phyloP scores from a whole-genome alignment of 192 early-diverging fungal genomes.

The Coemansia sp. region DNA sequence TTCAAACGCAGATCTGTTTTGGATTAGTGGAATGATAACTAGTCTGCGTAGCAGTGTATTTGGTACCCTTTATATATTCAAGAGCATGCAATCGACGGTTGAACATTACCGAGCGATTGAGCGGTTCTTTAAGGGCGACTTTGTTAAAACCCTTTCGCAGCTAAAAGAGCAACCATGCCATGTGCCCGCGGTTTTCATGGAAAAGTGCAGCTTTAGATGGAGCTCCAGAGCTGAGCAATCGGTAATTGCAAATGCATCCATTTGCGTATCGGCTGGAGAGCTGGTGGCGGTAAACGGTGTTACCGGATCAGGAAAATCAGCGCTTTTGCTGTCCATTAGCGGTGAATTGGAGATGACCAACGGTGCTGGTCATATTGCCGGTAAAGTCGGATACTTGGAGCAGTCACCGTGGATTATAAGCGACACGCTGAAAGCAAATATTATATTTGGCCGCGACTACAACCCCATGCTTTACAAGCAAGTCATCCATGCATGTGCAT shows the following conservation, averaged over 20 bases:
- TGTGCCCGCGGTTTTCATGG: slow-evolving; percentile 3
- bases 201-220: slow-evolving; percentile 20
- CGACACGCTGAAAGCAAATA: slow-evolving; percentile 71
- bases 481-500: slow-evolving; percentile 61
- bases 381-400: slow-evolving; percentile 26
- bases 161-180: not conserved
- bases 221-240: not conserved
- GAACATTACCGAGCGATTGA: slow-evolving; percentile 9
- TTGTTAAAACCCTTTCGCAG: slow-evolving; percentile 16
- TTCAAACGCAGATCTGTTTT: slow-evolving; percentile 25
- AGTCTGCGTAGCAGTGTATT: not conserved
- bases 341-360: slow-evolving; percentile 50
- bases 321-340: slow-evolving; percentile 60
- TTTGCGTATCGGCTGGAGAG: slow-evolving; percentile 26
- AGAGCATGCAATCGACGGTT: not conserved
- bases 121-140: slow-evolving; percentile 17
- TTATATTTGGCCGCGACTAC: slow-evolving; percentile 70
- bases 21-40: slow-evolving; percentile 1
- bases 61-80: not conserved
- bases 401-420: slow-evolving; percentile 36
- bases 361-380: slow-evolving; percentile 29
- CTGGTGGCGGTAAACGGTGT: slow-evolving; percentile 60
- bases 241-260: slow-evolving; percentile 9
- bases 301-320: slow-evolving; percentile 65
- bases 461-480: slow-evolving; percentile 62